Conservation (phyloP, 768 basidiomycete species). For the Amanita polypyramis region DNA sequence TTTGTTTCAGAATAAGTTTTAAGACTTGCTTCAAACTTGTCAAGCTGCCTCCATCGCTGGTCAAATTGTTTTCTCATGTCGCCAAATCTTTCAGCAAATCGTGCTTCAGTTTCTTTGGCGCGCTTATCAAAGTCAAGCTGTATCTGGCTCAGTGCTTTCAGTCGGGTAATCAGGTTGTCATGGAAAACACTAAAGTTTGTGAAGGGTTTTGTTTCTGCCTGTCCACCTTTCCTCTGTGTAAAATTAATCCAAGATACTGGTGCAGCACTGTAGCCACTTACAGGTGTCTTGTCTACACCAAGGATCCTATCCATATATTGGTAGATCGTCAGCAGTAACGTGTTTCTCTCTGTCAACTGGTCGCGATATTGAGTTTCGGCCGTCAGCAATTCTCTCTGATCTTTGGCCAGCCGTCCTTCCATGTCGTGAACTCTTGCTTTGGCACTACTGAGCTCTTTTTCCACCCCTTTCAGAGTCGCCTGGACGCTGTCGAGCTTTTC, state of each 20-base stretch:
- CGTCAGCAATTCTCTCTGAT: conserved; percentile 59
- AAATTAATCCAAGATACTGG: not conserved
- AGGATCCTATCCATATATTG: conserved; percentile 94
- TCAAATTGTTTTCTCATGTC: conserved; percentile 86
- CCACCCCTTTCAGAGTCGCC: conserved; percentile 49
- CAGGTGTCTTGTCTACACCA: conserved; percentile 79
- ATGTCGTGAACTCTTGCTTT: conserved; percentile 61
- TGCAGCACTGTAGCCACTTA: conserved; percentile 24
- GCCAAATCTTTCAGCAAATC: conserved; percentile 60
- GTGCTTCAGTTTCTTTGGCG: conserved; percentile 65
- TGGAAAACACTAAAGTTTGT: conserved; percentile 93
- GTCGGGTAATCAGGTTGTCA: conserved; percentile 81
- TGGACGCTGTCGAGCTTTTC: conserved; percentile 82
- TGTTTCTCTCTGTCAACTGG: conserved; percentile 89
- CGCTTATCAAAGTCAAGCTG: conserved; percentile 82
- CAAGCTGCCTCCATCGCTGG: conserved; percentile 81
- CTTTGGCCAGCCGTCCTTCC: conserved; percentile 73
- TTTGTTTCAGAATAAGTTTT: conserved; percentile 79
- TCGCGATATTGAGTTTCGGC: conserved; percentile 81
- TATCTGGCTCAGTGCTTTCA: conserved; percentile 78
- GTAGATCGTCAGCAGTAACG: conserved; percentile 82
- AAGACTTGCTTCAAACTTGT: conserved; percentile 82
- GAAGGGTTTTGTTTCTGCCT: conserved; percentile 84
- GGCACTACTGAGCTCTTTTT: conserved; percentile 51
- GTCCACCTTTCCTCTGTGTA: conserved; percentile 58